A percentile compares a stretch with the other conserved stretches of the same genome.
Conservation (phyloP, 106 monocot species). For the Narthecium ossifragum region DNA sequence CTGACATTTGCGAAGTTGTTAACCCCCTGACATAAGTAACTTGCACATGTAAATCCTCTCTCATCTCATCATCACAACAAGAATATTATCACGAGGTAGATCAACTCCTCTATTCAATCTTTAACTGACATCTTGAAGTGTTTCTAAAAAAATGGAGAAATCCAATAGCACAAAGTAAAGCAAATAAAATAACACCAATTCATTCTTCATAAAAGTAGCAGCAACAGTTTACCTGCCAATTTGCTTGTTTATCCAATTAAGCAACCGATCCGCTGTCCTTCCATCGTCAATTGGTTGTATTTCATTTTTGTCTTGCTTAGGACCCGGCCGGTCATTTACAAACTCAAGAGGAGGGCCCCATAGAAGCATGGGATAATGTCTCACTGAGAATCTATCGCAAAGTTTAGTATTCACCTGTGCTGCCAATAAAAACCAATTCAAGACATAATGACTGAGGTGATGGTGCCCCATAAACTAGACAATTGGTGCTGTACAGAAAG, state of each 20-base stretch:
- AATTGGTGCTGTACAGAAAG: too few species aligned
- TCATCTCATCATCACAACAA: too few species aligned
- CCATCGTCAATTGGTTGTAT: slow-evolving; percentile 66
- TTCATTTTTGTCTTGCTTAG: slow-evolving; percentile 61
- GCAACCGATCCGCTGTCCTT: slow-evolving; percentile 71
- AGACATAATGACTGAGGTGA: slow-evolving; percentile 3
- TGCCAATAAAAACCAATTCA: slow-evolving; percentile 52
- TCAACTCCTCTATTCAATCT: too few species aligned
- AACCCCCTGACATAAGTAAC: too few species aligned
- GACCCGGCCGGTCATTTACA: slow-evolving; percentile 42
- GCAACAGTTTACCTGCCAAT: slow-evolving; percentile 58
- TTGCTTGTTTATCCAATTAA: slow-evolving; percentile 88
- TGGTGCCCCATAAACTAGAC: too few species aligned
- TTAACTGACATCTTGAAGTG: too few species aligned
- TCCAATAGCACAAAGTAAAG: too few species aligned
- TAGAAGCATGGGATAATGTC: slow-evolving; percentile 71
- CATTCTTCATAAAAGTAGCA: not conserved
- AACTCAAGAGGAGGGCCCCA: slow-evolving; percentile 83
- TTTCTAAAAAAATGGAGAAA: too few species aligned
- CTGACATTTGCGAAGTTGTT: too few species aligned
- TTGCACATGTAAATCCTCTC: too few species aligned
- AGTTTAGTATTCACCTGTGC: slow-evolving; percentile 83
- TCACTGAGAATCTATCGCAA: slow-evolving; percentile 76
- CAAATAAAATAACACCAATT: too few species aligned
- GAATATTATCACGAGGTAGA: too few species aligned